Base-by-base conservation (phyloP, 805 yeast species). In the Barnettozyma pratensis region DNA sequence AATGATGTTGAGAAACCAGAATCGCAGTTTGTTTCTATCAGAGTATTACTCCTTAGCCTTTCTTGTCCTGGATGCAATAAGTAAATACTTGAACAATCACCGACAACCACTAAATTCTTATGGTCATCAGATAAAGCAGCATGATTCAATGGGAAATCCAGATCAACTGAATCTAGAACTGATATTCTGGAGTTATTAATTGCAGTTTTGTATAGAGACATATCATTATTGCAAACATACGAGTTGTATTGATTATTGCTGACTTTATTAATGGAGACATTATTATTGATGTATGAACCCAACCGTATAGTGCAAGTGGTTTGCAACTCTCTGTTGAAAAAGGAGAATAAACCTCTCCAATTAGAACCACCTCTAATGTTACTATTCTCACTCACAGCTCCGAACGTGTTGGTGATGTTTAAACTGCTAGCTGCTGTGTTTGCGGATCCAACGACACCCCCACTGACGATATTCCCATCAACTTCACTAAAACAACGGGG, bases 241-340 rank as follows among this genome's bases (percentile, higher is more conserved):
- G 91, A 77, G 41, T 73, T 70, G 60, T 75, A 83, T 39, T 73
- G 71, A 9, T 69, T 63, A 26, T 72, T 69, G 4, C 77, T 61
- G 11, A 63, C 52, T 48, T 71, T 74, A 59, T 76, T 69, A 29
- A 85, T 59, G 0, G 81, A 67, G 30, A 89, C 95, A 43, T 87
- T 80, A 65, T 90, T 90, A 64, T 89, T 90, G 57, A 91, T 89
- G 67, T 83, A 80, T 34, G 85, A 85, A 0, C 97, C 97, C 46
- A 89, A 67, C 46, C 77, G 77, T 29, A 79, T 72, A 3, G 83
- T 77, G 41, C 72, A 66, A 6, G 74, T 67, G 6, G 65, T 61
- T n/a, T 72, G 72, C 9, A 79, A 73, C 5, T 71, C 71, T 27
- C 78, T 75, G 50, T 78, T 76, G 61, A 75, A 73, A 42, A 85